Evolutionary conservation across 768 basidiomycete species (phyloP), one percentile per base, ranked within the genome.

Genomic region (Auriscalpium orientale): DNA sequence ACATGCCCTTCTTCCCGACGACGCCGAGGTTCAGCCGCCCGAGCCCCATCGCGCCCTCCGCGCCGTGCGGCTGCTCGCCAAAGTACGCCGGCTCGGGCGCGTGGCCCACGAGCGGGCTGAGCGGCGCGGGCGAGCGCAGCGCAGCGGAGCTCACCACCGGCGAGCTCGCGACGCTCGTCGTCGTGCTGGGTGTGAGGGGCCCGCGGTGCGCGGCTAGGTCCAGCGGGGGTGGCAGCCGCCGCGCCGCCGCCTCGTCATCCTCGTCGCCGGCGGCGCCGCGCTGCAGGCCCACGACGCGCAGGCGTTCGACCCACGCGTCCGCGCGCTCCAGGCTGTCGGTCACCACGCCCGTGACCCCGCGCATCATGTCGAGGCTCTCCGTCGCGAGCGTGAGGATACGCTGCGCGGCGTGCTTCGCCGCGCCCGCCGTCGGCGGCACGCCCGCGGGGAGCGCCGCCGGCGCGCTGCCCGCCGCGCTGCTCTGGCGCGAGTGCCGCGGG

Each of bases 291-390:
- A 94, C 79, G 35, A 85, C 76, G 2, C 87, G 82, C 15, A 93
- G 73, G 4, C 91, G 82, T 48, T 88, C 87, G 36, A 93, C 87
- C 91, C 91, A 94, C 82, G 87, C 80, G 67, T 95, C 93, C 34
- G 92, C 93, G 54, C 86, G 76, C 67, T 94, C 91, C 68, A 95
- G 73, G 59, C 85, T 89, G 58, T 94, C 93, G 64, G 84, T 87
- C 58, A 95, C 87, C 21, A 95, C 90, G 4, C 81, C 79, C n/a
- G 90, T 90, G 33, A 94, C 90, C 33, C 89, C 83, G 33, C 85
- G 77, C 77, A 95, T 84, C 91, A 94, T 95, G 65, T 95, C 92
- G 69, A 95, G 66, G 65, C 91, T 93, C 74, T 95, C 94, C 13
- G 87, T 88, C 12, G 93, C 91, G 9, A 95, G 81, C 8, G 85